Evolutionary conservation across 2,329 filamentous ascomycete species (phyloP), one percentile per base, ranked within the genome.

Genomic region (Aspergillus texensis): DNA sequence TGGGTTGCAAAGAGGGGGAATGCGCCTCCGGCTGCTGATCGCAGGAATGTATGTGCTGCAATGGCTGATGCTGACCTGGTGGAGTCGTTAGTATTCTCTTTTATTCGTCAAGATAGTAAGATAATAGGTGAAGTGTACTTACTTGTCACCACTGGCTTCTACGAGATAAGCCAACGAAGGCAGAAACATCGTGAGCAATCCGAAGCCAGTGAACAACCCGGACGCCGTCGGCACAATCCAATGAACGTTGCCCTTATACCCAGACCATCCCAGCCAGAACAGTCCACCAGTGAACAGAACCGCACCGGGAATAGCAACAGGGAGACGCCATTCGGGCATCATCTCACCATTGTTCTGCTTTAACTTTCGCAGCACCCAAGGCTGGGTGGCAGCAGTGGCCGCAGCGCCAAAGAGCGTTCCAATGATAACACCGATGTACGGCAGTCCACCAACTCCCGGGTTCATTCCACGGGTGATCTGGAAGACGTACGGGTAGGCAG

Each of bases 21-120:
- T n/a, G 72, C 75, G 19, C 77, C 78, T 10, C 77, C 79, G 11
- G 76, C 71, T 24, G 78, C 62, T 12, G 77, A 80, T 36, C 83
- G 79, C 43, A 84, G 72, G 66, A 84, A 80, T 2, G 82, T 83
- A 63, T 85, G 84, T 32, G 81, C 82, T 11, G 81, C 80, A 32
- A 83, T 79, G 10, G 82, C 82, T 14, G 79, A 82, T 3, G 82
- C 82, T n/a, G 82, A 82, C 65, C 82, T 80, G 64, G 30, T 21
- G 16, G 32, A 45, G 26, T 28, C 21, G 63, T 55, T 59, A 32
- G 26, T 1, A 54, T 34, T 58, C 41, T 43, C n/a, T 54, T 19
- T 52, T 39, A 46, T 39, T 21, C 34, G 11, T 19, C n/a, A 32
- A 50, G 16, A 21, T 4, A 30, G 34, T 9, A 28, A n/a, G 4